Conservation (phyloP, 208 protist species). For the Trypanosoma lewisi region DNA sequence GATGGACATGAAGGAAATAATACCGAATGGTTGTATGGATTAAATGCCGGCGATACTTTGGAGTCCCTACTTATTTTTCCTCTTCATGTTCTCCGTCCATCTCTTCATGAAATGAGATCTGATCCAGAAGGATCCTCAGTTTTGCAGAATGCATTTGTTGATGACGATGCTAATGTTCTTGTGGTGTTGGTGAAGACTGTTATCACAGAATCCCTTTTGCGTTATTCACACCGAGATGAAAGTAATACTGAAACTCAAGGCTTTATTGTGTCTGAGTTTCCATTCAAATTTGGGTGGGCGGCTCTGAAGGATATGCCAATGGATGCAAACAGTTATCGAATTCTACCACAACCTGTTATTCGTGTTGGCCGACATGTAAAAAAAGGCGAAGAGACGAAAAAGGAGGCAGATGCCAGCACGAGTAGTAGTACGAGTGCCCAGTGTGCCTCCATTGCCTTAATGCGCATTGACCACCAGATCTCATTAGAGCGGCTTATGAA, state of each 20-base stretch:
- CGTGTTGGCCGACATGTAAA: slow-evolving; percentile 27
- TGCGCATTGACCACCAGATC: slow-evolving; percentile 45
- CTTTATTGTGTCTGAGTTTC: slow-evolving; percentile 54
- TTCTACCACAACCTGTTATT: slow-evolving; percentile 70
- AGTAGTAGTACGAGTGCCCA: background rate
- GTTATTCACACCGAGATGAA: background rate
- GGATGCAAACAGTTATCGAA: slow-evolving; percentile 70
- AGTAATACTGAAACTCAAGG: slow-evolving; percentile 11
- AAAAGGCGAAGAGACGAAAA: background rate
- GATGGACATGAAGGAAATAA: background rate
- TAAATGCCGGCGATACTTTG: slow-evolving; percentile 49
- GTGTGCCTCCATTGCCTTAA: slow-evolving; percentile 10
- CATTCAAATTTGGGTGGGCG: slow-evolving; percentile 62
- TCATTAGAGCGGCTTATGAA: slow-evolving; percentile 29
- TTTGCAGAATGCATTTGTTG: slow-evolving; percentile 52
- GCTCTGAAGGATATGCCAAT: slow-evolving; percentile 58
- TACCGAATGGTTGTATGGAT: slow-evolving; percentile 1
- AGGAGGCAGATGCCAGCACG: background rate
- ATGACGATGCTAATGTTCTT: slow-evolving; percentile 63
- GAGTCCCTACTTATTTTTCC: slow-evolving; percentile 63
- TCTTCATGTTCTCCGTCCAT: slow-evolving; percentile 65
- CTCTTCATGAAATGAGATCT: slow-evolving; percentile 61
- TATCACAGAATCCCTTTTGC: slow-evolving; percentile 43
- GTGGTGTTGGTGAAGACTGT: slow-evolving; percentile 50
- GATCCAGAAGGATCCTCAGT: slow-evolving; percentile 27